These are phyloP conservation scores for Blastobotrys petasosporus DNA, from an alignment of 1,139 yeast genomes.

Conservation along the genomic window DNA sequence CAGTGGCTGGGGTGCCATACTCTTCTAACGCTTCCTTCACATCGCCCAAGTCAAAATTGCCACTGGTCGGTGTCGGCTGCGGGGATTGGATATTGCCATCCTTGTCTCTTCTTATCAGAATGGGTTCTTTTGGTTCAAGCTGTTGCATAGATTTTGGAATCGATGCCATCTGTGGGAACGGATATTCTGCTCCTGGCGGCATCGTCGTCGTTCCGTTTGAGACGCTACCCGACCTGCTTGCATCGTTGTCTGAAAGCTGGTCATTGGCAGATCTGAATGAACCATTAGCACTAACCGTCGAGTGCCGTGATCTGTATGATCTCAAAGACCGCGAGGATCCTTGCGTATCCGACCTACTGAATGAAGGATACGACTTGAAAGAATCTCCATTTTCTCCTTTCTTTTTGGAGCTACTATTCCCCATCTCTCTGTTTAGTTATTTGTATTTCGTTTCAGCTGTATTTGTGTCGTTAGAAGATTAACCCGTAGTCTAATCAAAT, in stretches of 20 bases:
- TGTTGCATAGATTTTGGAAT: conserved; percentile 32
- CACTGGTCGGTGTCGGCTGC: conserved; percentile 7
- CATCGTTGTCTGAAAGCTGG: conserved; percentile 2
- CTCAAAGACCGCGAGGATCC: conserved; percentile 35
- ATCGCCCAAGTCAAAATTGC: conserved; percentile 5
- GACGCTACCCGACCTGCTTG: not conserved
- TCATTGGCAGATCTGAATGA: conserved; percentile 25
- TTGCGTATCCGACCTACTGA: conserved; percentile 39
- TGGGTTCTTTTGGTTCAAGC: conserved; percentile 32
- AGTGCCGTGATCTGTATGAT: conserved; percentile 31
- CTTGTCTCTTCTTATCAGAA: conserved; percentile 27
- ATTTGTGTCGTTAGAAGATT: too few species aligned
- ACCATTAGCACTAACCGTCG: conserved; percentile 22
- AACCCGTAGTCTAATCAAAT: too few species aligned
- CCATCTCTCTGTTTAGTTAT: conserved; percentile 26
- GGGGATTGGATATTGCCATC: conserved; percentile 23
- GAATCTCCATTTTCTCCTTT: conserved; percentile 28
- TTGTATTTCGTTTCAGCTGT: too few species aligned
- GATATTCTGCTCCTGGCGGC: conserved; percentile 17
- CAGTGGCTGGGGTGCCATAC: not conserved
- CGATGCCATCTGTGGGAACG: conserved; percentile 20
- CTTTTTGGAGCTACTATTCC: conserved; percentile 30
- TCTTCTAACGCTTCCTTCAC: not conserved
- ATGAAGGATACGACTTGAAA: conserved; percentile 35
- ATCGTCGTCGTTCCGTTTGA: conserved; percentile 1